Evolutionary conservation across 257 asterid species (phyloP), one percentile per base, ranked within the genome.

Genomic region (Echites panduratus): DNA sequence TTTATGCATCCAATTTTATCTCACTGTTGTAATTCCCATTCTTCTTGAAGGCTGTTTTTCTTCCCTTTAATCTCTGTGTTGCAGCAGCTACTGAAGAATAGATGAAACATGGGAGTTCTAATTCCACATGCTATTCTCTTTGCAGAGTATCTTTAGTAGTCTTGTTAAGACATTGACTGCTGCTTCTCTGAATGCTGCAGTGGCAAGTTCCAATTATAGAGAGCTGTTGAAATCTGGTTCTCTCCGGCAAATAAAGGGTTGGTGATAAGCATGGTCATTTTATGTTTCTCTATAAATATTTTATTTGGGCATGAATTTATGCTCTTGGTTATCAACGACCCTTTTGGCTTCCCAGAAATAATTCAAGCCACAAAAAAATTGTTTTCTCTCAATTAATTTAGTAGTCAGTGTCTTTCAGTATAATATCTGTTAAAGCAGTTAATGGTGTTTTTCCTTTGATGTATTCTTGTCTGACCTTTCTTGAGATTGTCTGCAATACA

Each of bases 121-220:
- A 68, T 6, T 54, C 75, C 61, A 43, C 26, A 59, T 79, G 58
- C 58, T 74, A 49, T 66, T 71, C 58, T 47, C 59, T 70, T 50
- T 78, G 89, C 86, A 93, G 98, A 87, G 86, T 65, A 64, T 81
- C 74, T 78, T 78, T 65, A 76, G 77, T 71, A 72, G 84, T 79
- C 80, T 87, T 40, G 70, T 81, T 78, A 87, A 83, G 78, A 79
- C 84, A 74, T 72, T 78, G 73, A 26, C 76, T 32, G 74, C 76
- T 50, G 53, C 84, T 70, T 78, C 86, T 56, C 78, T 75, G 72
- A 80, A 70, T 71, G 66, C 88, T 24, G 70, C 72, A 73, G 79
- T 84, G 20, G 75, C 87, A 56, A 65, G 66, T 70, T 50, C 88
- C 65, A 87, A 77, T 79, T 82, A 76, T 79, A 74, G 79, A 73